Evolutionary conservation across 768 basidiomycete species (phyloP).

Genomic region (Multifurca ochricompacta): DNA sequence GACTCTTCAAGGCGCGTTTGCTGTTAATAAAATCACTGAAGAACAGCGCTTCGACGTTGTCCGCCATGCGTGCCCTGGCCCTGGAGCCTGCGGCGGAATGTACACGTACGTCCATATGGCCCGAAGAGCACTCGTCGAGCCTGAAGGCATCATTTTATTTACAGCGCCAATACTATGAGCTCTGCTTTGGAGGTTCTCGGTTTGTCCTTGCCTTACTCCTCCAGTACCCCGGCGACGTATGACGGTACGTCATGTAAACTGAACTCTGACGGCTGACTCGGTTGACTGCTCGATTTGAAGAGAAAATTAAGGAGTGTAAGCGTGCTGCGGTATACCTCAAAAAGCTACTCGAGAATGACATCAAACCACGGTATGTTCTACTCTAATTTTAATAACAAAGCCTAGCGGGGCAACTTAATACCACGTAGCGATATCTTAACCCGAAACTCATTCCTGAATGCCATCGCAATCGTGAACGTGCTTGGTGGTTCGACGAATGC

Average conservation of each 20-base stretch:
- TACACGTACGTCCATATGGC: constrained; percentile 47
- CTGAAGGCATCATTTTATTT: neutral
- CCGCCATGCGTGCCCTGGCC: constrained; percentile 75
- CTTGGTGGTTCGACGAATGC: constrained; percentile 88
- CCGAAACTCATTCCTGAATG: constrained; percentile 70
- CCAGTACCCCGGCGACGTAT: constrained; percentile 66
- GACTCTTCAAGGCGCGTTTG: constrained; percentile 52
- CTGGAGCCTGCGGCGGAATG: constrained; percentile 86
- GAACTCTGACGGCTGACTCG: neutral
- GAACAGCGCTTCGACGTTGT: constrained; percentile 81
- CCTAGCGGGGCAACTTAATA: neutral
- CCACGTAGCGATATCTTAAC: constrained; percentile 52
- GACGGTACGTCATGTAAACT: constrained; percentile 38
- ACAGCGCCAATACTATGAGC: constrained; percentile 82
- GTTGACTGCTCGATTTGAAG: constrained; percentile 30
- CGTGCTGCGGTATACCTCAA: constrained; percentile 73
- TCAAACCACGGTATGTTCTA: constrained; percentile 62
- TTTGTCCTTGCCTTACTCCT: constrained; percentile 79
- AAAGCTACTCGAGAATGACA: constrained; percentile 62
- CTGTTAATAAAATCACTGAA: constrained; percentile 69
- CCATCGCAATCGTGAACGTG: constrained; percentile 69
- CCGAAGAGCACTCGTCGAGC: neutral
- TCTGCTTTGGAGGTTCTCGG: constrained; percentile 77
- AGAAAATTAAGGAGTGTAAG: constrained; percentile 77
- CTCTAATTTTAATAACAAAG: neutral